Evolutionary conservation across 805 yeast species (phyloP).

Genomic region (Grigorovia transvaalensis): DNA sequence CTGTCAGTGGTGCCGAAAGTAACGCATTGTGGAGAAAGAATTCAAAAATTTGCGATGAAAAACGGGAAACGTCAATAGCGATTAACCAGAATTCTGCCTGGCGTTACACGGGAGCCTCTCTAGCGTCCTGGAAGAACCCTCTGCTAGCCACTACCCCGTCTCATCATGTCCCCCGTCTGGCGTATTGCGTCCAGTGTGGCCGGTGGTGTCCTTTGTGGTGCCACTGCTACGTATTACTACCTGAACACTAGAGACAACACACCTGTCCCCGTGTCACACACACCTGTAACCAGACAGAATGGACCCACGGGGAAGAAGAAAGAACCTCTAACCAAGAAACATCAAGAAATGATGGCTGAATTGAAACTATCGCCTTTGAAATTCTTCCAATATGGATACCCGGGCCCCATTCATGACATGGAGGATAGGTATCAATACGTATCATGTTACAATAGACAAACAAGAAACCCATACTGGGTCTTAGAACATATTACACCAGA

Average conservation of each 20-base stretch:
- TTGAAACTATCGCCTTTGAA: slow-evolving; percentile 44
- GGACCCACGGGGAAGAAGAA: background rate
- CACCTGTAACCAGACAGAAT: background rate
- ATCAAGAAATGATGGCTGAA: background rate
- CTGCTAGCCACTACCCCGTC: too few species aligned
- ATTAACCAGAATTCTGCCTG: background rate
- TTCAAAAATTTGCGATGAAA: background rate
- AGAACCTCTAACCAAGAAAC: background rate
- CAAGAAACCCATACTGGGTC: slow-evolving; percentile 77
- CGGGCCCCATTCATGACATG: slow-evolving; percentile 88
- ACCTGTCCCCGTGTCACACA: background rate
- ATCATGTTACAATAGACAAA: slow-evolving; percentile 76
- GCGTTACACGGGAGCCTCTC: too few species aligned
- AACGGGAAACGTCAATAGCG: background rate
- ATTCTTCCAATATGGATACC: slow-evolving; percentile 86
- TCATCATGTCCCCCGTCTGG: background rate
- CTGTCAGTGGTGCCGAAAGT: too few species aligned
- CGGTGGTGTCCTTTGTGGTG: background rate
- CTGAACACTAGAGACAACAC: background rate
- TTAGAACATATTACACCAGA: slow-evolving; percentile 78
- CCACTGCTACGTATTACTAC: background rate
- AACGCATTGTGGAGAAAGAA: background rate
- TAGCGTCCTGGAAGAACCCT: too few species aligned
- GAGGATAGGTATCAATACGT: slow-evolving; percentile 65
- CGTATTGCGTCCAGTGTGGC: background rate